These are phyloP conservation scores for Mycosarcoma maydis DNA, from an alignment of 1,284 basidiomycete genomes.

Conservation along the genomic window DNA sequence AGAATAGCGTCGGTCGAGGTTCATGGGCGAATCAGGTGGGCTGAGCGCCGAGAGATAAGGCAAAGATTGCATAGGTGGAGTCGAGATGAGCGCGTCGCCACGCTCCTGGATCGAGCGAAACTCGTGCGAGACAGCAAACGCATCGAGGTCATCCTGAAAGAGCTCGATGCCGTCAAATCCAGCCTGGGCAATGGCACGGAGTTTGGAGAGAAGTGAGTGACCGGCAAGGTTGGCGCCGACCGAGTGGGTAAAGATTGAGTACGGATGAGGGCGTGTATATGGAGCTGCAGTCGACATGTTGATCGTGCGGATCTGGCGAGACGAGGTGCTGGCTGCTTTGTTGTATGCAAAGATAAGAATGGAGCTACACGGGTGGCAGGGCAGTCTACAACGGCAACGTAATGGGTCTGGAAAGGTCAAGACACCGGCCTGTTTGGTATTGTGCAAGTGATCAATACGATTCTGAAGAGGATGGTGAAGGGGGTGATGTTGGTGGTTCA, in stretches of 20 bases:
- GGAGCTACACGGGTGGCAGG: too few species aligned
- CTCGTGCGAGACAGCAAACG: conserved; percentile 54
- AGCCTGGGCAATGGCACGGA: conserved; percentile 56
- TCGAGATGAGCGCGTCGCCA: conserved; percentile 2
- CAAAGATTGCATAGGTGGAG: not conserved
- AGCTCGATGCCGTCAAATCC: conserved; percentile 66
- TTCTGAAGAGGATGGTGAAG: too few species aligned
- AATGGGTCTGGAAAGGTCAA: too few species aligned
- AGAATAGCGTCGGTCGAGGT: conserved; percentile 19
- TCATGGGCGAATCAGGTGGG: conserved; percentile 46
- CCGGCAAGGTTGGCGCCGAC: conserved; percentile 50
- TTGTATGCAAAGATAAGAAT: too few species aligned
- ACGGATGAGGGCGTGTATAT: conserved; percentile 23
- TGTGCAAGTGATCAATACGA: too few species aligned
- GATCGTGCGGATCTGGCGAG: not conserved
- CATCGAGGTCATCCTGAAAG: conserved; percentile 66
- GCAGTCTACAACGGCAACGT: too few species aligned
- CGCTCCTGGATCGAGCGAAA: conserved; percentile 35
- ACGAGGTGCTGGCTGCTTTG: too few species aligned
- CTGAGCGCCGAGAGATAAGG: conserved; percentile 14
- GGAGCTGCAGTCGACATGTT: conserved; percentile 11
- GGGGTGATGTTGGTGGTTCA: too few species aligned
- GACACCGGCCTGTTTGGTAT: too few species aligned
- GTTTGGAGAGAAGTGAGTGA: conserved; percentile 62
- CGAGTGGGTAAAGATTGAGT: conserved; percentile 53